Evolutionary conservation across 2,329 filamentous ascomycete species (phyloP).

Genomic region (Rhytidhysteron rufulum): DNA sequence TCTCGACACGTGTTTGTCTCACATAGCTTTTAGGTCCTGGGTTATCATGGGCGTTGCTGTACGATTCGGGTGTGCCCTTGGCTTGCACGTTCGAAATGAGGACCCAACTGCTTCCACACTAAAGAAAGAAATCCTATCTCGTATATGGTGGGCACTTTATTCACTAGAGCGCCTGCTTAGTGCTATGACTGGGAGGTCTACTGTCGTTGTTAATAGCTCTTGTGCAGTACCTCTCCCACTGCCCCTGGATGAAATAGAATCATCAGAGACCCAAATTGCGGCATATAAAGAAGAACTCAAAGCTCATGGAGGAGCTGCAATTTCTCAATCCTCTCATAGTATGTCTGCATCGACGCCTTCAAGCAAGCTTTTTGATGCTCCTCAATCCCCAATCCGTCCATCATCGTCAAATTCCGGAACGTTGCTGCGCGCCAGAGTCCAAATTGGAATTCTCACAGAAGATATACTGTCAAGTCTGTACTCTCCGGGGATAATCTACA

Average conservation of each 20-base stretch:
- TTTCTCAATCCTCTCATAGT: not conserved
- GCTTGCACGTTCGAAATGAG: constrained; percentile 35
- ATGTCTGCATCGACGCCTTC: not conserved
- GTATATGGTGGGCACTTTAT: constrained; percentile 40
- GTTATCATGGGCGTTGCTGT: constrained; percentile 31
- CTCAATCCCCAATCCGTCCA: not conserved
- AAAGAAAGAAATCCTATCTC: constrained; percentile 30
- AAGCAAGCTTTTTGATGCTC: too few relatives aligned
- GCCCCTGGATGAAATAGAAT: constrained; percentile 21
- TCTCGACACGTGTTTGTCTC: not conserved
- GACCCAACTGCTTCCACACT: constrained; percentile 16
- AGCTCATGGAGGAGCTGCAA: too few relatives aligned
- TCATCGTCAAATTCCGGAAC: not conserved
- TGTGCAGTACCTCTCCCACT: constrained; percentile 30
- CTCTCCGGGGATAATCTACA: constrained; percentile 16
- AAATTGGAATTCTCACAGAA: constrained; percentile 25
- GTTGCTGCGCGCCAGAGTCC: constrained; percentile 12
- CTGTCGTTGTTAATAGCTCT: constrained; percentile 21
- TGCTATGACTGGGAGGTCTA: constrained; percentile 36
- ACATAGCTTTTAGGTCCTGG: constrained; percentile 29
- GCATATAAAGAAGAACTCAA: not conserved
- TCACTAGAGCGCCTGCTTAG: constrained; percentile 33
- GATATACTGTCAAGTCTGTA: constrained; percentile 30
- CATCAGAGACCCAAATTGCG: constrained; percentile 9
- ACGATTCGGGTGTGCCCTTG: constrained; percentile 32